phyloP scores from a whole-genome alignment of 148 eudicot species.

The Nyssa sinensis region DNA sequence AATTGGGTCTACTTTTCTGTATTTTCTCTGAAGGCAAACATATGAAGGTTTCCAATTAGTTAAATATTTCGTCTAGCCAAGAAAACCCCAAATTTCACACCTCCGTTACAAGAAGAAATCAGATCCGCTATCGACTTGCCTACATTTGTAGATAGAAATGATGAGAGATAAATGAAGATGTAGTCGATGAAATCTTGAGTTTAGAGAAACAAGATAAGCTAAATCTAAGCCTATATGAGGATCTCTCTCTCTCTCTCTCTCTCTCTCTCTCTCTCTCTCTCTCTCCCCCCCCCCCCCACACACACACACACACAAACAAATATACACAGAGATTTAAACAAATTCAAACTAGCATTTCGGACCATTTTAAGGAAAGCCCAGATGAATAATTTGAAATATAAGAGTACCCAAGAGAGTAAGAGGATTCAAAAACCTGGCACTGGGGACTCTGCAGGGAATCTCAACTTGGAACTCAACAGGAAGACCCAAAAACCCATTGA shows the following conservation, averaged over 20 bases:
- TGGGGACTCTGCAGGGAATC: slow-evolving; percentile 71
- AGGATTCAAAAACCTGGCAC: slow-evolving; percentile 57
- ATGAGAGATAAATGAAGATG: too few species aligned
- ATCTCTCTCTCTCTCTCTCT: too few species aligned
- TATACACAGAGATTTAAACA: too few species aligned
- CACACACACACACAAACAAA: too few species aligned
- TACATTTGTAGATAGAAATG: too few species aligned
- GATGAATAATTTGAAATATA: neutral
- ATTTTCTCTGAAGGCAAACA: neutral
- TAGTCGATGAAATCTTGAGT: too few species aligned
- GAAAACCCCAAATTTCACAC: neutral
- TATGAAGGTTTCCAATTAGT: neutral
- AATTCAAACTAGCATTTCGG: neutral
- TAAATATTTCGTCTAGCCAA: neutral
- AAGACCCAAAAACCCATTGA: slow-evolving; percentile 84
- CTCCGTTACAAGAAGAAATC: neutral
- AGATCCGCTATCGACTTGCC: too few species aligned
- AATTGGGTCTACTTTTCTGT: too few species aligned
- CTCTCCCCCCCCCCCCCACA: too few species aligned
- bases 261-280: too few species aligned
- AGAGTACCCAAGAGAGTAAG: neutral
- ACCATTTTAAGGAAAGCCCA: neutral
- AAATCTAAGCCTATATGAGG: too few species aligned
- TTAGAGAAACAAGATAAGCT: too few species aligned
- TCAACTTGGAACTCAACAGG: slow-evolving; percentile 73